Percentiles rank a stretch among this genome's conserved stretches.
These are phyloP conservation scores for Lentinula sp. DNA, from an alignment of 768 basidiomycete genomes.

Conservation along the genomic window DNA sequence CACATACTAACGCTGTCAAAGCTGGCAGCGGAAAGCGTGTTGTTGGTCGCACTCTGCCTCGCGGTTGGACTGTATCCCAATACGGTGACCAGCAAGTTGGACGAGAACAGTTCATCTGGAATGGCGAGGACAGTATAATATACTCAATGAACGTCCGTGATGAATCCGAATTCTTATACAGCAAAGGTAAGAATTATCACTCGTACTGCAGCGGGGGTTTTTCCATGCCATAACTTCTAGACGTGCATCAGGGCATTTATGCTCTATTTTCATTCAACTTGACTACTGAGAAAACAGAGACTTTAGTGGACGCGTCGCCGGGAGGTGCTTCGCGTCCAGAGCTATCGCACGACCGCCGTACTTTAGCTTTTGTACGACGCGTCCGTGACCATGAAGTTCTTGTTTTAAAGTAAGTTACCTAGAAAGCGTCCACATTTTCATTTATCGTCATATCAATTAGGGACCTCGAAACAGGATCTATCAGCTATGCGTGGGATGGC, in stretches of 20 bases:
- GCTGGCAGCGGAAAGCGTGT: constrained; percentile 47
- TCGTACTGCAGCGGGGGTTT: neutral
- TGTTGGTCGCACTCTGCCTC: constrained; percentile 50
- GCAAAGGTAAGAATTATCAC: constrained; percentile 45
- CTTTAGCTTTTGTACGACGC: constrained; percentile 69
- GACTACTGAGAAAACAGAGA: constrained; percentile 45
- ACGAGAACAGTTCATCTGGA: constrained; percentile 66
- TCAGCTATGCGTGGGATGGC: constrained; percentile 62
- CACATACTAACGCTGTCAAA: constrained; percentile 26
- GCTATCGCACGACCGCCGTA: constrained; percentile 60
- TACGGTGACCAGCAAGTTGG: constrained; percentile 72
- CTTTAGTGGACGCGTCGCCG: constrained; percentile 49
- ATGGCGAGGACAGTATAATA: constrained; percentile 49
- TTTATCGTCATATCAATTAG: constrained; percentile 25
- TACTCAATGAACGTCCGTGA: constrained; percentile 64
- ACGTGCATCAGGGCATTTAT: constrained; percentile 67
- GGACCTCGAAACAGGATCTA: constrained; percentile 60
- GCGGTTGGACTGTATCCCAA: constrained; percentile 52
- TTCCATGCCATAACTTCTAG: constrained; percentile 23
- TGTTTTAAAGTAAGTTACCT: constrained; percentile 53
- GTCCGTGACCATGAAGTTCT: constrained; percentile 69
- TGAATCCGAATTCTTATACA: constrained; percentile 44
- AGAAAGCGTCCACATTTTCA: neutral
- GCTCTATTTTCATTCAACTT: constrained; percentile 64
- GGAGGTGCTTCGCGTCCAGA: constrained; percentile 75